Evolutionary conservation across 2,329 filamentous ascomycete species (phyloP).

Genomic region (Alternaria alternata): DNA sequence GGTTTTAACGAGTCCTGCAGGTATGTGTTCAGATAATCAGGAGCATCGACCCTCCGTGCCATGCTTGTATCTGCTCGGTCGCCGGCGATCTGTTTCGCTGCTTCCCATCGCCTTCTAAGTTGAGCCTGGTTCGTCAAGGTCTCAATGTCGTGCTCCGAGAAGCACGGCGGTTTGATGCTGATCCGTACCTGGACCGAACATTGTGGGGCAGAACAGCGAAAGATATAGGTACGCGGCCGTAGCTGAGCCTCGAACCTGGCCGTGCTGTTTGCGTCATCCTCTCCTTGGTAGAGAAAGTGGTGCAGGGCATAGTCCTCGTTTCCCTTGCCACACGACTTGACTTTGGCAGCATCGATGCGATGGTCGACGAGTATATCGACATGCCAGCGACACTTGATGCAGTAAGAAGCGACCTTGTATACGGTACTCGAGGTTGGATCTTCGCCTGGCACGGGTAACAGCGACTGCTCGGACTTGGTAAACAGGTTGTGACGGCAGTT

Average conservation of each 20-base stretch:
- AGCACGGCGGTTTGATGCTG: conserved; percentile 60
- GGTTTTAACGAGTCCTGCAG: conserved; percentile 65
- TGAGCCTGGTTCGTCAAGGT: conserved; percentile 63
- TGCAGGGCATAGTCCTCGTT: conserved; percentile 64
- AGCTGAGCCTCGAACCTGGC: conserved; percentile 28
- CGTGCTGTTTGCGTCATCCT: conserved; percentile 20
- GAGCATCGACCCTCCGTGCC: conserved; percentile 62
- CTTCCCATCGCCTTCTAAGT: conserved; percentile 63
- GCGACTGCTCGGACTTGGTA: conserved; percentile 64
- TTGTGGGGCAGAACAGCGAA: conserved; percentile 65
- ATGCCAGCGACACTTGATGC: conserved; percentile 68
- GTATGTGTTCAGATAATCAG: conserved; percentile 67
- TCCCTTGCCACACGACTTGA: conserved; percentile 53
- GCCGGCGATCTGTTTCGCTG: conserved; percentile 60
- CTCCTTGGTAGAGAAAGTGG: conserved; percentile 59
- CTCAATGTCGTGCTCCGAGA: conserved; percentile 58
- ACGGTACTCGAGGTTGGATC: conserved; percentile 50
- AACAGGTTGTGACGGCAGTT: conserved; percentile 69
- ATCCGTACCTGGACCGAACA: conserved; percentile 65
- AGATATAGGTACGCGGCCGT: conserved; percentile 50
- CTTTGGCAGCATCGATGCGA: conserved; percentile 48
- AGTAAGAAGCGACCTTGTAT: conserved; percentile 68
- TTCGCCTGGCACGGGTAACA: conserved; percentile 55
- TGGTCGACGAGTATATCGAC: conserved; percentile 66
- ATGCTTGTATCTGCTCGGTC: conserved; percentile 62